Conservation (phyloP, 495 filamentous ascomycete genomes). For the Trypethelium eluteriae region DNA sequence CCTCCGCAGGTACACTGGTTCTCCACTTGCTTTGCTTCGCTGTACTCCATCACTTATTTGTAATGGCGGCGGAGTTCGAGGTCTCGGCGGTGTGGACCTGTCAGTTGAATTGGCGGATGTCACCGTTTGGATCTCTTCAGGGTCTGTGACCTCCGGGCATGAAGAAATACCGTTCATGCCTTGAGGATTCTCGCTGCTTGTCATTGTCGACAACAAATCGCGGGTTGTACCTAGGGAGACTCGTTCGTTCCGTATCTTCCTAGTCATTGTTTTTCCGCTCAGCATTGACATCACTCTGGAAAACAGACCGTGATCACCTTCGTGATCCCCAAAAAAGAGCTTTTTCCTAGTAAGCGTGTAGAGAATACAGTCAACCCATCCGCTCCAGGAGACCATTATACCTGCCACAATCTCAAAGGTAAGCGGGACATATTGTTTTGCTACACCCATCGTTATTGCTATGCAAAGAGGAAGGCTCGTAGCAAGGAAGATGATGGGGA, state of each 20-base stretch:
- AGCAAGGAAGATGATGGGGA: slow-evolving; percentile 24
- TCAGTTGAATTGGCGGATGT: not conserved
- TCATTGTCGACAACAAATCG: not conserved
- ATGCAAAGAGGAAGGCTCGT: slow-evolving; percentile 24
- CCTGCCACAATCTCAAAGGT: slow-evolving; percentile 20
- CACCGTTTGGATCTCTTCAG: not conserved
- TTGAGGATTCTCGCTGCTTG: not conserved
- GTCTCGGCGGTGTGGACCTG: not conserved
- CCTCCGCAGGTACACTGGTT: not conserved
- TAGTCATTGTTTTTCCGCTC: not conserved
- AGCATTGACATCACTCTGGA: not conserved
- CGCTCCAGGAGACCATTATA: slow-evolving; percentile 23
- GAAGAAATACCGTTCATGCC: not conserved
- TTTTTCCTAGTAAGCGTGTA: slow-evolving; percentile 25
- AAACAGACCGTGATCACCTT: not conserved
- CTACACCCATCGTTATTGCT: slow-evolving; percentile 23
- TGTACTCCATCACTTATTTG: not conserved
- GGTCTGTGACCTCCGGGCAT: not conserved
- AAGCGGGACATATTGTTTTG: slow-evolving; percentile 13
- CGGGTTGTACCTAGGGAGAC: not conserved
- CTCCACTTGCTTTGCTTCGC: not conserved
- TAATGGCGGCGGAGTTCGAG: not conserved
- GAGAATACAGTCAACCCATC: slow-evolving; percentile 27
- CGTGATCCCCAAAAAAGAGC: slow-evolving; percentile 7
- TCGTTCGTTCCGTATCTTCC: not conserved